Evolutionary conservation across 2,329 filamentous ascomycete genomes (phyloP).

Genomic region (Colletotrichum phormii): DNA sequence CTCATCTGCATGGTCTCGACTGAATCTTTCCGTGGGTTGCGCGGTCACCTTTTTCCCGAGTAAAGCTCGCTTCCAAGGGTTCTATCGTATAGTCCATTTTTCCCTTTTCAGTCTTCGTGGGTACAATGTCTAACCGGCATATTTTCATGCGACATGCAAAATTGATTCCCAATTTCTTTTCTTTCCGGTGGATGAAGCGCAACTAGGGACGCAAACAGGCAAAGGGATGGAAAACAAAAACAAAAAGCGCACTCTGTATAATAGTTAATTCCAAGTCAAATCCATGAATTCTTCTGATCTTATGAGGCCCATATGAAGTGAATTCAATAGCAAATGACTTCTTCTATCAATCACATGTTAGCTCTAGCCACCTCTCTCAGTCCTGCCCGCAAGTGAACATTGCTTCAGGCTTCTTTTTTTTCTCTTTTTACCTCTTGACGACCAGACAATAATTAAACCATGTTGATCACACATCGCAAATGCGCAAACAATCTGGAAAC

Average conservation of each 20-base stretch:
- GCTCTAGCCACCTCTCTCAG: neutral
- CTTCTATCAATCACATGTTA: neutral
- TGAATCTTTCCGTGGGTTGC: constrained; percentile 22
- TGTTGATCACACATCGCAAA: neutral
- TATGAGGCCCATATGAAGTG: neutral
- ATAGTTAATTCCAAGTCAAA: constrained; percentile 27
- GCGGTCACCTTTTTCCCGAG: neutral
- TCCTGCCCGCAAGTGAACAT: neutral
- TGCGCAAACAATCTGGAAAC: neutral
- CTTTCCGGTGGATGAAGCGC: constrained; percentile 5
- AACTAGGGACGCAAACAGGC: neutral
- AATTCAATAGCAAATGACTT: neutral
- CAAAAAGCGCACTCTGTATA: constrained; percentile 29
- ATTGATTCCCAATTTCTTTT: constrained; percentile 39
- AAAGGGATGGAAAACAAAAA: neutral
- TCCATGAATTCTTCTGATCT: neutral
- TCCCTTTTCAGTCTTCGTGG: constrained; percentile 14
- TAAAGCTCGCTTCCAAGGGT: constrained; percentile 6
- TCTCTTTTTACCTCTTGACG: no score
- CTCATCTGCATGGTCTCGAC: neutral
- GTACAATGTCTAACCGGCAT: constrained; percentile 16
- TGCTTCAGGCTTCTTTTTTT: neutral
- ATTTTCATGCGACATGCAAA: constrained; percentile 11
- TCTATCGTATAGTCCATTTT: constrained; percentile 16
- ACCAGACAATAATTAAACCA: neutral